Conservation (phyloP, 345 rosid species). For the Salix purpurea region DNA sequence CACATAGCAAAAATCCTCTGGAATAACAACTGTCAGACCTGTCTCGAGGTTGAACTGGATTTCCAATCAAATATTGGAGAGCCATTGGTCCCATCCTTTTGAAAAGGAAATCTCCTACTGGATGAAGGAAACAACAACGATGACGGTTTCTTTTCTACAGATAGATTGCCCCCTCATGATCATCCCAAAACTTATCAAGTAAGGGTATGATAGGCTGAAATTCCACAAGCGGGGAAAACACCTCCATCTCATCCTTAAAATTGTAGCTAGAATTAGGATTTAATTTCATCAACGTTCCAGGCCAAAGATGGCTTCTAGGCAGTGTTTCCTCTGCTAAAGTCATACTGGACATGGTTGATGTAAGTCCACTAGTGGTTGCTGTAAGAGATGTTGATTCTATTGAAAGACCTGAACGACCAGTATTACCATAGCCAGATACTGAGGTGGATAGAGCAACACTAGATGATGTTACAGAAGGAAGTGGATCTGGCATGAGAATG, state of each 20-base stretch:
- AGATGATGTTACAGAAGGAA: conserved; percentile 66
- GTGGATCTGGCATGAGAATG: conserved; percentile 93
- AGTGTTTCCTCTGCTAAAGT: conserved; percentile 69
- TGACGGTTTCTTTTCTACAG: conserved; percentile 60
- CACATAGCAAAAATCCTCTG: background rate
- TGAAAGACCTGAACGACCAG: conserved; percentile 34
- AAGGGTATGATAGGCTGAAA: conserved; percentile 78
- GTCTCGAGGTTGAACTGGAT: conserved; percentile 55
- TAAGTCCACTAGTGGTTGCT: conserved; percentile 33
- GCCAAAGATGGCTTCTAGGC: conserved; percentile 53
- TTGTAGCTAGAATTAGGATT: conserved; percentile 61
- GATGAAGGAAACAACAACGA: conserved; percentile 68
- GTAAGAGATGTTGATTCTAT: conserved; percentile 37
- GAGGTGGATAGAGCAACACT: conserved; percentile 48
- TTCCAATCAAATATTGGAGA: conserved; percentile 82
- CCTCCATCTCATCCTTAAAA: conserved; percentile 88
- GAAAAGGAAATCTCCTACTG: conserved; percentile 56
- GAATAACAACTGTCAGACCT: conserved; percentile 44
- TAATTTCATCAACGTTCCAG: conserved; percentile 61
- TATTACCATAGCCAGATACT: conserved; percentile 42
- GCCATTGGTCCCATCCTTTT: conserved; percentile 58
- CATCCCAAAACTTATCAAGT: conserved; percentile 71
- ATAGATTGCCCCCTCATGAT: conserved; percentile 49
- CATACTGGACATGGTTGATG: conserved; percentile 30
- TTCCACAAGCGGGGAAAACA: conserved; percentile 85